phyloP scores from a whole-genome alignment of 2,329 filamentous ascomycete genomes.

The Fusarium tuaranense region DNA sequence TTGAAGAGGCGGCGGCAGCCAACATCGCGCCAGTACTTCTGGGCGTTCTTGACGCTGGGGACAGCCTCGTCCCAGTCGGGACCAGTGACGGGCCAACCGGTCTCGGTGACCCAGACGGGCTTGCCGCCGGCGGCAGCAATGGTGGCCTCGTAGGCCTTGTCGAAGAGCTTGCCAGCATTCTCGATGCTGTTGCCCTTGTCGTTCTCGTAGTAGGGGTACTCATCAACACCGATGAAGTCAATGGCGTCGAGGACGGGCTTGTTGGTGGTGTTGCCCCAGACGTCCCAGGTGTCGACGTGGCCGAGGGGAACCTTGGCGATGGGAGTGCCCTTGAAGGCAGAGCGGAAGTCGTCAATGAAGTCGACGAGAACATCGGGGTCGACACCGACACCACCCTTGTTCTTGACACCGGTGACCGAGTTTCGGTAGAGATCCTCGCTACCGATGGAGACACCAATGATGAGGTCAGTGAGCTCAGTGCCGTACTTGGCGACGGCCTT shows the following conservation, averaged over 20 bases:
- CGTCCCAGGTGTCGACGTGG: slow-evolving; percentile 77
- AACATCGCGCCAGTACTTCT: slow-evolving; percentile 72
- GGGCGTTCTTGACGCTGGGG: slow-evolving; percentile 67
- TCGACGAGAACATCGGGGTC: slow-evolving; percentile 68
- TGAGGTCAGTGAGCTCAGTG: slow-evolving; percentile 63
- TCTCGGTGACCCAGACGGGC: slow-evolving; percentile 73
- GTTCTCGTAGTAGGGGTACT: slow-evolving; percentile 75
- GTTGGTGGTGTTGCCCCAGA: slow-evolving; percentile 70
- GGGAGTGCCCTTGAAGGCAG: slow-evolving; percentile 61
- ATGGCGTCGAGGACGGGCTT: slow-evolving; percentile 69
- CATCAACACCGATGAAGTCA: slow-evolving; percentile 74
- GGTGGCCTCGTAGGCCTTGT: slow-evolving; percentile 59
- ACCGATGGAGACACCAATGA: slow-evolving; percentile 74
- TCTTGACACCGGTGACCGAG: slow-evolving; percentile 70
- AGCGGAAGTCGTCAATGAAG: slow-evolving; percentile 75
- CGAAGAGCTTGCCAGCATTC: slow-evolving; percentile 66
- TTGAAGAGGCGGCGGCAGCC: slow-evolving; percentile 70
- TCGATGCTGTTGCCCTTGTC: slow-evolving; percentile 67
- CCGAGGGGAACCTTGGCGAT: slow-evolving; percentile 66
- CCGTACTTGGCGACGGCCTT: slow-evolving; percentile 67
- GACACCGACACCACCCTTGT: slow-evolving; percentile 71
- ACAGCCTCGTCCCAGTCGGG: slow-evolving; percentile 65
- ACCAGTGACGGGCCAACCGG: slow-evolving; percentile 72
- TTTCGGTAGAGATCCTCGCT: slow-evolving; percentile 76
- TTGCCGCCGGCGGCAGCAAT: slow-evolving; percentile 61